phyloP scores from a whole-genome alignment of 441 rosid genomes.

The Arabidopsis lyrata region DNA sequence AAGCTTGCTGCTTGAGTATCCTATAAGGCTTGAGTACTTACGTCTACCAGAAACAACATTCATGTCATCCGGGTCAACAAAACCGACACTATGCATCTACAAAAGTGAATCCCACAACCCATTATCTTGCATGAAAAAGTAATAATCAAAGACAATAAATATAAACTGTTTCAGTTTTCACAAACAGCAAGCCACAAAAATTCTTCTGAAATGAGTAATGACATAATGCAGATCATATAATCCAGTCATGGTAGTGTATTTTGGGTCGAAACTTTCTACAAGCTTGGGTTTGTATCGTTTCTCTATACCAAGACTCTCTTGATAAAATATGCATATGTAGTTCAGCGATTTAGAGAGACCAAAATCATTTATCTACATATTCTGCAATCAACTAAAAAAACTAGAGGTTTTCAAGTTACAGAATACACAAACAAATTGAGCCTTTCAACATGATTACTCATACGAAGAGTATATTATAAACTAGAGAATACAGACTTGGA shows the following conservation, averaged over 20 bases:
- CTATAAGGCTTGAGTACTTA: slow-evolving; percentile 83
- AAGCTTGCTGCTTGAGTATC: slow-evolving; percentile 90
- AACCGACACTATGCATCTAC: slow-evolving; percentile 97
- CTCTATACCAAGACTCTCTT: slow-evolving; percentile 11
- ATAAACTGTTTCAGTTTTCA: slow-evolving; percentile 15
- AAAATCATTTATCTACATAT: slow-evolving; percentile 66
- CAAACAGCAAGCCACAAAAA: background rate
- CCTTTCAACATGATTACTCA: background rate
- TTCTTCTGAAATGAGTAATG: slow-evolving; percentile 9
- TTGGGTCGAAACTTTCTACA: slow-evolving; percentile 17
- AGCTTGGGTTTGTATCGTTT: slow-evolving; percentile 1
- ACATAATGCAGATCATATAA: background rate
- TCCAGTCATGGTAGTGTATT: background rate
- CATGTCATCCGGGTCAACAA: slow-evolving; percentile 94
- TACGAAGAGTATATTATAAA: background rate
- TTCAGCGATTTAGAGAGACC: slow-evolving; percentile 40
- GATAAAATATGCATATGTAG: slow-evolving; percentile 13
- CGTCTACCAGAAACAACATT: slow-evolving; percentile 81
- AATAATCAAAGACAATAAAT: slow-evolving; percentile 1
- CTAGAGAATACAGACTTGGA: slow-evolving; percentile 2
- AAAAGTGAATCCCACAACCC: slow-evolving; percentile 37
- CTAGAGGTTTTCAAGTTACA: slow-evolving; percentile 3
- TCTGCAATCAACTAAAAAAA: background rate
- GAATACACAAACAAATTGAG: background rate
- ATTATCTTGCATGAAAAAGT: slow-evolving; percentile 28